phyloP scores from a whole-genome alignment of 495 filamentous ascomycete species.

The Amniculicola lignicola region DNA sequence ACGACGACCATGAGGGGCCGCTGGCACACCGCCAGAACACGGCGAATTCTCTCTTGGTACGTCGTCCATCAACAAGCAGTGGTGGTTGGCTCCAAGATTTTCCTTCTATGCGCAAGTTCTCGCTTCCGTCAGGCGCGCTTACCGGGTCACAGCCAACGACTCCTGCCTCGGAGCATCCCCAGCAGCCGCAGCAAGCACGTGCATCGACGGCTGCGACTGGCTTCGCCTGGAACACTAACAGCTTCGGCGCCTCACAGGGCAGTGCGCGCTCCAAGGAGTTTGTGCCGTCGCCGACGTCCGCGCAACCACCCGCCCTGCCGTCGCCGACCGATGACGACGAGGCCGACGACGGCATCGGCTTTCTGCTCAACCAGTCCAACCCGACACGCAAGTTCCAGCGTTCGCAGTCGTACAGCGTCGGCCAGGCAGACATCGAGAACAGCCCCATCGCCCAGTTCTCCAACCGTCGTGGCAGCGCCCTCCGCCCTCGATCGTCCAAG shows the following conservation, averaged over 20 bases:
- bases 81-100: constrained; percentile 36
- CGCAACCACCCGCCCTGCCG: background rate
- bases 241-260: constrained; percentile 12
- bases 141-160: constrained; percentile 33
- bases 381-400: constrained; percentile 44
- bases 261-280: constrained; percentile 23
- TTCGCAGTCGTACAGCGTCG: constrained; percentile 95
- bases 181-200: background rate
- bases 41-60: background rate
- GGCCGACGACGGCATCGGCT: constrained; percentile 21
- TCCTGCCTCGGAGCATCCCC: constrained; percentile 14
- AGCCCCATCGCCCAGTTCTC: constrained; percentile 23
- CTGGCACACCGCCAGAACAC: background rate
- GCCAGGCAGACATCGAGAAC: constrained; percentile 75
- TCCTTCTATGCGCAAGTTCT: constrained; percentile 30
- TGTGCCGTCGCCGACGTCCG: constrained; percentile 30
- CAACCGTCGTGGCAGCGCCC: background rate
- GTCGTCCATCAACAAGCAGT: constrained; percentile 20
- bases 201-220: background rate
- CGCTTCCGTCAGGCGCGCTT: constrained; percentile 18
- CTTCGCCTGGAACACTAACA: constrained; percentile 26
- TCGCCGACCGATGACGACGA: constrained; percentile 22
- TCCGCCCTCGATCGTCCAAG: constrained; percentile 73
- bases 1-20: constrained; percentile 33
- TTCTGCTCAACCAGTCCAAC: constrained; percentile 23